Percentiles rank a stretch among this genome's conserved stretches.
Evolutionary conservation across 805 yeast genomes (phyloP).

Genomic region (Candida broadrunensis): DNA sequence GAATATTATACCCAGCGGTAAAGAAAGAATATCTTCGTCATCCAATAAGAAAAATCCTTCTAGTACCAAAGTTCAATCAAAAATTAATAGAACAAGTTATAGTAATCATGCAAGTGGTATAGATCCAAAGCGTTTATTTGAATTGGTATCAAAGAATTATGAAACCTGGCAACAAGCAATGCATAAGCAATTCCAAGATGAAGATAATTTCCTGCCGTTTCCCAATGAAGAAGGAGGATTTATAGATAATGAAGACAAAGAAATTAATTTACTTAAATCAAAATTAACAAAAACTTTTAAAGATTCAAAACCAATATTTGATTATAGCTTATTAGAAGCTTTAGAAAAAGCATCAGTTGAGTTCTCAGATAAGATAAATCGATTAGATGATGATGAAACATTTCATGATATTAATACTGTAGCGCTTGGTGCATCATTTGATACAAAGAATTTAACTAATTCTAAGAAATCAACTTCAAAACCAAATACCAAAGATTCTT

Average conservation of each 20-base stretch:
- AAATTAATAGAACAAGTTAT: too few relatives aligned
- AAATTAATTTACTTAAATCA: not conserved
- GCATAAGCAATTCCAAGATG: constrained; percentile 21
- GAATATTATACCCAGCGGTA: too few relatives aligned
- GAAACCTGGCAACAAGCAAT: constrained; percentile 36
- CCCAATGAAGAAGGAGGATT: constrained; percentile 16
- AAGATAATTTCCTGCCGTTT: constrained; percentile 26
- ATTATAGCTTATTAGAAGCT: constrained; percentile 27
- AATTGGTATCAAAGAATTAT: constrained; percentile 32
- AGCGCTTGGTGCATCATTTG: not conserved
- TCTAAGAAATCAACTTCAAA: not conserved
- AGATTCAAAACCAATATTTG: constrained; percentile 17
- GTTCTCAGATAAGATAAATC: constrained; percentile 3
- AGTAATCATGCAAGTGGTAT: not conserved
- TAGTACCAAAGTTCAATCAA: too few relatives aligned
- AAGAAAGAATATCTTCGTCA: too few relatives aligned
- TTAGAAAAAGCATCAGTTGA: constrained; percentile 25
- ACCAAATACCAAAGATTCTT: constrained; percentile 2
- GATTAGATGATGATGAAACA: not conserved
- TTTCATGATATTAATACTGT: not conserved
- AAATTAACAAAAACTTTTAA: constrained; percentile 2
- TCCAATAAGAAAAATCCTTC: too few relatives aligned
- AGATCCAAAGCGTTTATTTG: constrained; percentile 28
- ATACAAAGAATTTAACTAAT: not conserved
- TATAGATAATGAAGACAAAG: not conserved